A percentile compares a stretch with the other conserved stretches of the same genome.
Conservation (phyloP, 2,329 filamentous ascomycete genomes). For the Ophiostoma sp. region DNA sequence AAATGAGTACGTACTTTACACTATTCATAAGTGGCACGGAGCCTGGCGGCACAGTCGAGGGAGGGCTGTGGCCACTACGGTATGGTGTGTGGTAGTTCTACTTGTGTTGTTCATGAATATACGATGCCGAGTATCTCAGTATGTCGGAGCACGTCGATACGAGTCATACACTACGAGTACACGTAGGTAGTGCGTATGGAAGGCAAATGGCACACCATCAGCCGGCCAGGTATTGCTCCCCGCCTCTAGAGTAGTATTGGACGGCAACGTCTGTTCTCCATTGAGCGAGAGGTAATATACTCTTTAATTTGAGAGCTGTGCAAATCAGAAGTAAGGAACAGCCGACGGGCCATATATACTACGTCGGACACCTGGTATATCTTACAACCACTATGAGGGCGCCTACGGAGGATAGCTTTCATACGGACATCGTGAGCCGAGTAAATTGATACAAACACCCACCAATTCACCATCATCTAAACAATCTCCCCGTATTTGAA, state of each 20-base stretch:
- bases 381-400: not conserved
- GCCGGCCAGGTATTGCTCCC: not conserved
- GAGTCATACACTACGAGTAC: not conserved
- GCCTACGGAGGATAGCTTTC: not conserved
- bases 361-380: too few species aligned
- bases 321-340: not conserved
- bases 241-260: not conserved
- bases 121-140: not conserved
- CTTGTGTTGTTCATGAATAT: not conserved
- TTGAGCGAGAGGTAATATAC: not conserved
- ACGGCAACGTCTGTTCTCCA: not conserved
- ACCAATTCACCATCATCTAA: not conserved
- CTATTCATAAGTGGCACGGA: too few species aligned
- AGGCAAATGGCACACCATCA: not conserved
- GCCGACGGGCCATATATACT: not conserved
- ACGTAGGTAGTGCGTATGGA: too few species aligned
- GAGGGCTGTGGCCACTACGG: too few species aligned
- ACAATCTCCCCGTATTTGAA: conserved; percentile 5
- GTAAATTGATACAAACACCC: too few species aligned
- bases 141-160: not conserved
- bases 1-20: too few species aligned
- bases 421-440: too few species aligned
- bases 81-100: not conserved
- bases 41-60: too few species aligned
- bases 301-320: not conserved